These are phyloP conservation scores for Candida coquimbonensis DNA, from an alignment of 805 yeast genomes.

Conservation along the genomic window DNA sequence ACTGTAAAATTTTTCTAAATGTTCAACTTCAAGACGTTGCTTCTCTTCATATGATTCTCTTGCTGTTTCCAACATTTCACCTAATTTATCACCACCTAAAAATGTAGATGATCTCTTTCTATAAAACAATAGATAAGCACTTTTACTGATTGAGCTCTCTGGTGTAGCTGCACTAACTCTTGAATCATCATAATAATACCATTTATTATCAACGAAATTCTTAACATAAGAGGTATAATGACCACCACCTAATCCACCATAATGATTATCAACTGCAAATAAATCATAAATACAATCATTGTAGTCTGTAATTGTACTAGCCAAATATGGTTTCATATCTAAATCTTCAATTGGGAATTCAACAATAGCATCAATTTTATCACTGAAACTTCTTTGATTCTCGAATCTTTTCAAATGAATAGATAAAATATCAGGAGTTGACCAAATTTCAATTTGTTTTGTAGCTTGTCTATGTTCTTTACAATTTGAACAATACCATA, in stretches of 20 bases:
- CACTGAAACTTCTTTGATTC: slow-evolving; percentile 76
- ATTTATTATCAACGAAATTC: slow-evolving; percentile 64
- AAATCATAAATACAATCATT: slow-evolving; percentile 61
- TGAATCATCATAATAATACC: slow-evolving; percentile 92
- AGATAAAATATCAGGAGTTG: slow-evolving; percentile 84
- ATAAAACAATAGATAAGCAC: slow-evolving; percentile 86
- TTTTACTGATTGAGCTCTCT: slow-evolving; percentile 54
- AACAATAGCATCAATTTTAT: slow-evolving; percentile 78
- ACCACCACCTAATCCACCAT: slow-evolving; percentile 95
- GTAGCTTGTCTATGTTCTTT: slow-evolving; percentile 86
- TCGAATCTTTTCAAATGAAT: slow-evolving; percentile 89
- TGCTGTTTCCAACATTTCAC: slow-evolving; percentile 35
- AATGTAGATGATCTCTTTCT: slow-evolving; percentile 38
- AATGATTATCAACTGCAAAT: slow-evolving; percentile 91
- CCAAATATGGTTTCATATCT: slow-evolving; percentile 60
- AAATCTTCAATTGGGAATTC: slow-evolving; percentile 82
- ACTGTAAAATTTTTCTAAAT: slow-evolving; percentile 22
- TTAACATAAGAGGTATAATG: slow-evolving; percentile 90
- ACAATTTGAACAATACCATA: slow-evolving; percentile 92
- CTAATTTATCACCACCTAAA: slow-evolving; percentile 44
- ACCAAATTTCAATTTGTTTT: slow-evolving; percentile 87
- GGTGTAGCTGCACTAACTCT: slow-evolving; percentile 59
- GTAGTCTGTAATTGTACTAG: slow-evolving; percentile 23
- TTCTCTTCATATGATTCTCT: slow-evolving; percentile 26
- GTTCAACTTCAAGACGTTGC: slow-evolving; percentile 16